phyloP scores from a whole-genome alignment of 495 filamentous ascomycete species.

The Glonium stellatum region DNA sequence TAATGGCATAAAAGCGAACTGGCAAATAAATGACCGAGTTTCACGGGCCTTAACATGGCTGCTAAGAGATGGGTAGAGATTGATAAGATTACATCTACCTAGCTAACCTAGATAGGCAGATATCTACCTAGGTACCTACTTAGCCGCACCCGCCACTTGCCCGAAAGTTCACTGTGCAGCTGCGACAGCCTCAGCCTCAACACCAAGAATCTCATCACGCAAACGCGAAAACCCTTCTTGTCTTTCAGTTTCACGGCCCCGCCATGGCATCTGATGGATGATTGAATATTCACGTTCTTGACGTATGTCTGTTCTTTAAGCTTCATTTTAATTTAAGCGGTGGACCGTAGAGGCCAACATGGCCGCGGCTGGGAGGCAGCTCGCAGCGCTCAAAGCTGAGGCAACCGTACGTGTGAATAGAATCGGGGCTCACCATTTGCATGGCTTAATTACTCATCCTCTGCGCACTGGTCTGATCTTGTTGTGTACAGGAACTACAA shows the following conservation, averaged over 20 bases:
- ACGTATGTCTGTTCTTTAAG: not conserved
- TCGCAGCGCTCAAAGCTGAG: constrained; percentile 12
- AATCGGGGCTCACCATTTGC: not conserved
- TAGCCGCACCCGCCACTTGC: too few species aligned
- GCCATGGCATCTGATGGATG: not conserved
- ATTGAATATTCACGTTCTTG: not conserved
- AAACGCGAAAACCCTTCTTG: not conserved
- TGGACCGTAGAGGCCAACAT: constrained; percentile 1
- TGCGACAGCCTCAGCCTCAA: not conserved
- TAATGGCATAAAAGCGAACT: too few species aligned
- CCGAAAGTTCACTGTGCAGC: not conserved
- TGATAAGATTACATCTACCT: not conserved
- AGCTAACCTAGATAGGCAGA: too few species aligned
- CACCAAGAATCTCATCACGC: not conserved
- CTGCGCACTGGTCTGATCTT: constrained; percentile 3
- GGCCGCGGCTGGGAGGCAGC: constrained; percentile 8
- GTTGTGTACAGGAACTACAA: constrained; percentile 53
- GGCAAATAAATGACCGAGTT: too few species aligned
- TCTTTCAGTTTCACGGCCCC: not conserved
- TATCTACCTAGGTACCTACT: too few species aligned
- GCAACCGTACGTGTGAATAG: constrained; percentile 15
- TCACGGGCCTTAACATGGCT: too few species aligned
- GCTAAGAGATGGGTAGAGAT: too few species aligned
- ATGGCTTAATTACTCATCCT: too few species aligned
- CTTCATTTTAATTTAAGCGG: not conserved